These are phyloP conservation scores for Exophiala alcalophila DNA, from an alignment of 2,329 filamentous ascomycete species.

Conservation along the genomic window DNA sequence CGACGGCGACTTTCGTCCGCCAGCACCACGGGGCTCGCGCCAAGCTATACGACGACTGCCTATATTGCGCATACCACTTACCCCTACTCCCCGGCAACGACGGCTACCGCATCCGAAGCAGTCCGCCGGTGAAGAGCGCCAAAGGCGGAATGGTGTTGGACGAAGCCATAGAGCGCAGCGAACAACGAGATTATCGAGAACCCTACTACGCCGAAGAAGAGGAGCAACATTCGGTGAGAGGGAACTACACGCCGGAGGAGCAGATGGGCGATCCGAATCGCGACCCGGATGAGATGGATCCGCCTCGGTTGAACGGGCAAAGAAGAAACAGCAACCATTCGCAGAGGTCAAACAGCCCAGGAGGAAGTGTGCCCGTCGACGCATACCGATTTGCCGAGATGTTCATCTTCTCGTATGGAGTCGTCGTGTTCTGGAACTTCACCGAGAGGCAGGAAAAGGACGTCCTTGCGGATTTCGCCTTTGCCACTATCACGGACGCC, in stretches of 20 bases:
- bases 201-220: slow-evolving; percentile 78
- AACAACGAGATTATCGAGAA: slow-evolving; percentile 82
- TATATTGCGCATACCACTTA: slow-evolving; percentile 93
- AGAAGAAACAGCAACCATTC: slow-evolving; percentile 27
- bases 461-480: slow-evolving; percentile 89
- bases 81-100: slow-evolving; percentile 81
- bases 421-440: slow-evolving; percentile 99
- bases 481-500: slow-evolving; percentile 46
- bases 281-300: slow-evolving; percentile 31
- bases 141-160: slow-evolving; percentile 91
- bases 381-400: slow-evolving; percentile 83
- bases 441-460: slow-evolving; percentile 95
- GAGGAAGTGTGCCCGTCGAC: slow-evolving; percentile 60
- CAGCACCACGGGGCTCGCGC: slow-evolving; percentile 86
- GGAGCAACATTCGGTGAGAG: slow-evolving; percentile 47
- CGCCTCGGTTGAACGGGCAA: slow-evolving; percentile 34
- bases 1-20: slow-evolving; percentile 83
- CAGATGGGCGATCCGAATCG: slow-evolving; percentile 29
- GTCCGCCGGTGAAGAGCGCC: slow-evolving; percentile 86
- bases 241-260: slow-evolving; percentile 36
- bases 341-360: slow-evolving; percentile 48
- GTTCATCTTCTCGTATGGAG: slow-evolving; percentile 95
- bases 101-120: slow-evolving; percentile 83
- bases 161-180: slow-evolving; percentile 92
- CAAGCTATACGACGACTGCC: slow-evolving; percentile 95